Conservation (phyloP, 2,329 filamentous ascomycete species). For the Pseudogymnoascus sp. region DNA sequence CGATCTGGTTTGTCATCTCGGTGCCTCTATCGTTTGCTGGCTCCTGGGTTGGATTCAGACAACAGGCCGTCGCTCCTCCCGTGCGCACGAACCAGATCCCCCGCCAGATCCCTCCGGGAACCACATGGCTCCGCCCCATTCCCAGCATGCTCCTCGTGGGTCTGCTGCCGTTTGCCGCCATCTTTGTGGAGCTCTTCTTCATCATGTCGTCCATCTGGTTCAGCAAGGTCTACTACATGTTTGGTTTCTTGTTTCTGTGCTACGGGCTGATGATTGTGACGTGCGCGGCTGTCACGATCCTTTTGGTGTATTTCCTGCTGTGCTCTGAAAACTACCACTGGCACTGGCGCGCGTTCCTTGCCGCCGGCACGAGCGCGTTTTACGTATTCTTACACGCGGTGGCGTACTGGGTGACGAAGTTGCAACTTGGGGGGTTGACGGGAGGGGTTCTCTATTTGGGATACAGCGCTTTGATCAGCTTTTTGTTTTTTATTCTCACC, state of each 20-base stretch:
- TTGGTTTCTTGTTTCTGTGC: constrained; percentile 95
- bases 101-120: constrained; percentile 81
- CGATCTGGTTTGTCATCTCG: constrained; percentile 95
- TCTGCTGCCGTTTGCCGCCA: constrained; percentile 87
- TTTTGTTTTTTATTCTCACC: constrained; percentile 87
- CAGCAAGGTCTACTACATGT: constrained; percentile 99
- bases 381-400: constrained; percentile 92
- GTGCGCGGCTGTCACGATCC: constrained; percentile 79
- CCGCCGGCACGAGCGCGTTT: constrained; percentile 77
- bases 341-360: constrained; percentile 95
- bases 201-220: constrained; percentile 99
- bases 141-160: constrained; percentile 90
- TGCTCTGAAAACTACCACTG: constrained; percentile 97
- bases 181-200: constrained; percentile 97
- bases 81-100: constrained; percentile 97
- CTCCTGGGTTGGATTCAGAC: constrained; percentile 88
- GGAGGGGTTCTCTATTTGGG: constrained; percentile 88
- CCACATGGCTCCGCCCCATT: constrained; percentile 74
- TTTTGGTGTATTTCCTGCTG: constrained; percentile 93
- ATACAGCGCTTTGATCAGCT: constrained; percentile 82
- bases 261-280: constrained; percentile 97
- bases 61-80: constrained; percentile 62
- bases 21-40: constrained; percentile 84
- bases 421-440: constrained; percentile 76
- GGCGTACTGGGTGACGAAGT: constrained; percentile 81